A percentile compares a stretch with the other conserved stretches of the same genome.
Evolutionary conservation across 2,329 filamentous ascomycete genomes (phyloP).

Genomic region (Gremmenia infestans): DNA sequence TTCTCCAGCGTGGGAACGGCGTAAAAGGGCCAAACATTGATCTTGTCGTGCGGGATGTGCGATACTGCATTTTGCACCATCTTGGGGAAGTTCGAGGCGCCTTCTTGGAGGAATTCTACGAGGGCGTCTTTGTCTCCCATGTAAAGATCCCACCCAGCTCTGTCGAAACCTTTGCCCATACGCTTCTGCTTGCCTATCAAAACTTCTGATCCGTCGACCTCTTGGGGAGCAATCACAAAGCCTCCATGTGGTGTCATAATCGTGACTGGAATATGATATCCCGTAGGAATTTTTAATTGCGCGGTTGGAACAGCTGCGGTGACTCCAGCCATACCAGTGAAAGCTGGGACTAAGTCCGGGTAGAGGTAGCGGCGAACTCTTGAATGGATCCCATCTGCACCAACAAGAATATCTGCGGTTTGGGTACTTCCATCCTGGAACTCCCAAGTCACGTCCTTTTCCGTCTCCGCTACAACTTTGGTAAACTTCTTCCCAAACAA

Average conservation of each 20-base stretch:
- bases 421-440: constrained; percentile 42
- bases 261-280: constrained; percentile 18
- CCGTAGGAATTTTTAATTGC: constrained; percentile 17
- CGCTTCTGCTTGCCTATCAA: constrained; percentile 43
- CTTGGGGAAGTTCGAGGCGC: constrained; percentile 32
- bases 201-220: constrained; percentile 43
- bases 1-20: constrained; percentile 38
- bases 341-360: constrained; percentile 44
- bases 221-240: constrained; percentile 47
- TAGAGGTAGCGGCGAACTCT: constrained; percentile 47
- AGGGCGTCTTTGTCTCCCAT: constrained; percentile 36
- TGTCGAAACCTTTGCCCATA: constrained; percentile 33
- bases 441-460: constrained; percentile 38
- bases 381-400: constrained; percentile 57
- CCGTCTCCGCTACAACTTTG: constrained; percentile 37
- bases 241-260: constrained; percentile 33
- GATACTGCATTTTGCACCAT: constrained; percentile 36
- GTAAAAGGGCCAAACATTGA: constrained; percentile 44
- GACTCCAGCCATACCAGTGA: constrained; percentile 43
- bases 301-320: constrained; percentile 21
- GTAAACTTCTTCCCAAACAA: constrained; percentile 45
- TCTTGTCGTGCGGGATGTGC: constrained; percentile 31
- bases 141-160: constrained; percentile 39
- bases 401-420: constrained; percentile 43
- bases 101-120: constrained; percentile 33